These are phyloP conservation scores for Grosmannia serpens DNA, from an alignment of 2,329 filamentous ascomycete species.

Conservation along the genomic window DNA sequence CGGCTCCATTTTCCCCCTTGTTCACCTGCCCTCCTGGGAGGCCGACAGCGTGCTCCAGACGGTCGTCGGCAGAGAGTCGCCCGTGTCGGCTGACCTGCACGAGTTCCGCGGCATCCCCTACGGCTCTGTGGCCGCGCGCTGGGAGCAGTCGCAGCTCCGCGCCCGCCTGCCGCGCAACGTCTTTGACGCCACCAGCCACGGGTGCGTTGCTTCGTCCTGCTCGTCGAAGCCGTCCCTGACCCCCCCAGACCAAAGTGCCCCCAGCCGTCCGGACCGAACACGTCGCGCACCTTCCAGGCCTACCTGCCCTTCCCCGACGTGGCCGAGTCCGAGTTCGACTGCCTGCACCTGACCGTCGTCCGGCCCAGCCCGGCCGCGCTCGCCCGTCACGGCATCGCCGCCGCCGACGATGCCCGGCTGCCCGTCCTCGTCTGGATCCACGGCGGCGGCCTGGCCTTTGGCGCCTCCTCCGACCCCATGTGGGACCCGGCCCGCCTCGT, in stretches of 20 bases:
- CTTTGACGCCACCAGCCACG: conserved; percentile 7
- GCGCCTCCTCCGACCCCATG: conserved; percentile 1
- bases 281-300: conserved; percentile 1
- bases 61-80: neutral
- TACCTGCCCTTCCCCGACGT: conserved; percentile 4
- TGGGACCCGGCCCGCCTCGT: conserved; percentile 4
- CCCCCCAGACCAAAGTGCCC: conserved; percentile 2
- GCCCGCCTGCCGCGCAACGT: conserved; percentile 1
- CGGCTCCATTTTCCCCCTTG: too few species aligned
- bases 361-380: conserved; percentile 2
- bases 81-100: conserved; percentile 2
- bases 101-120: conserved; percentile 7
- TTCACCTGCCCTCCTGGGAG: neutral
- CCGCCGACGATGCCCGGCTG: neutral
- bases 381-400: neutral
- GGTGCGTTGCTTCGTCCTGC: neutral
- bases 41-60: neutral
- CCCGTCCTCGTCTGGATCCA: conserved; percentile 9
- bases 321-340: conserved; percentile 4
- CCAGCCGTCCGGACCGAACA: neutral
- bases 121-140: neutral
- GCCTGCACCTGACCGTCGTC: conserved; percentile 2
- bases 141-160: conserved; percentile 5
- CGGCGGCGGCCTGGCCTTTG: conserved; percentile 2
- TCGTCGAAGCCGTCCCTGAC: neutral